Evolutionary conservation across 2,329 filamentous ascomycete species (phyloP), one percentile per base, ranked within the genome.

Genomic region (Ceratocystis smalleyi): DNA sequence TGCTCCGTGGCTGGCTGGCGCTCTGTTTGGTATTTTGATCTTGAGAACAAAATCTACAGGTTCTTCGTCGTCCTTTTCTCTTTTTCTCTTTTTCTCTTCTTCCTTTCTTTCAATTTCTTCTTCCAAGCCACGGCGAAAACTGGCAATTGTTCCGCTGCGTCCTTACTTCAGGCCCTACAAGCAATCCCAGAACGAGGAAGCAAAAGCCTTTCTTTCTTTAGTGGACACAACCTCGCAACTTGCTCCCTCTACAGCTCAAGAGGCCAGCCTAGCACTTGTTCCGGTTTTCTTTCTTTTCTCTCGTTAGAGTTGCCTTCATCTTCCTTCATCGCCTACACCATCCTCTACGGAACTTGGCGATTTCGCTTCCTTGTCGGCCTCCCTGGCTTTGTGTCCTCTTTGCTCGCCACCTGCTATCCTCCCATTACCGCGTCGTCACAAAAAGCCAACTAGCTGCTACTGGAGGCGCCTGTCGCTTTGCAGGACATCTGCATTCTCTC

Each of bases 401-500:
- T 19, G 1, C 43, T 27, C 15, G 15, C 5, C 54, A 12, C 35
- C 12, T 27, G 54, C 7, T 35, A 1, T 30, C 22, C 8, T 47
- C 45, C 22, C 47, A 51, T 51, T n/a, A 19, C 2, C 47, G 3
- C 47, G 8, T 27, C 19, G 5, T 10, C 5, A 51, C 22, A 17
- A 45, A 22, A 27, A 24, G 24, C 30, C 43, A n/a, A 24, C 43
- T 15, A 15, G 35, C 59, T 45, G 1, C 40, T 45, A 24, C 59
- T 43, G 3, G 45, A 19, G 47, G 12, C 61, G 45, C 19, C n/a
- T 47, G 40, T 49, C n/a, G 43, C 10, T 47, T 43, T 54, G 64
- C 64, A 65, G 64, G 40, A 40, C 59, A 61, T 59, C 65, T 64
- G 62, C 65, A 45, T 27, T 61, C 59, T 64, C 55, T 69, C 69